A percentile compares a stretch with the other conserved stretches of the same genome.
Evolutionary conservation across 2,329 filamentous ascomycete genomes (phyloP).

Genomic region (Coniochaeta hoffmannii): DNA sequence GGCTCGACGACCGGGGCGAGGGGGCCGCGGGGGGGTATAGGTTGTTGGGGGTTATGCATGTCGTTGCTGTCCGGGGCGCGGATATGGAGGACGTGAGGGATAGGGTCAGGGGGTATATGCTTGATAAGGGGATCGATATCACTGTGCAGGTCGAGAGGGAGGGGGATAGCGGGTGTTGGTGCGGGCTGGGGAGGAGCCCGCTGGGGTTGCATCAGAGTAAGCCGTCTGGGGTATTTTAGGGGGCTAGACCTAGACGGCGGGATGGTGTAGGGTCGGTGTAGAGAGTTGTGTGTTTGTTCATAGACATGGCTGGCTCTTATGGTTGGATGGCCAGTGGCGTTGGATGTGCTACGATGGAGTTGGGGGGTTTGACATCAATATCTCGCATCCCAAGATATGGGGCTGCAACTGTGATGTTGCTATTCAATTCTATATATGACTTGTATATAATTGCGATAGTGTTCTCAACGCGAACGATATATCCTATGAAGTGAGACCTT

Average conservation of each 20-base stretch:
- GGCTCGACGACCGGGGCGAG: slow-evolving; percentile 66
- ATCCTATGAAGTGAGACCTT: too few species aligned
- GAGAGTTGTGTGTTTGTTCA: neutral
- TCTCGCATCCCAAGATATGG: too few species aligned
- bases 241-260: neutral
- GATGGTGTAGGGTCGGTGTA: neutral
- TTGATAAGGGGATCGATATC: slow-evolving; percentile 66
- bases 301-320: neutral
- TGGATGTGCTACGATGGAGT: neutral
- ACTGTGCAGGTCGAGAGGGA: slow-evolving; percentile 85
- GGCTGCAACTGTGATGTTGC: too few species aligned
- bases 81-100: slow-evolving; percentile 78
- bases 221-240: neutral
- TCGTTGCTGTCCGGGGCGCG: slow-evolving; percentile 64
- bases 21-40: slow-evolving; percentile 35
- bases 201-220: neutral
- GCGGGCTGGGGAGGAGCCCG: slow-evolving; percentile 33
- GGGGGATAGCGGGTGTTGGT: slow-evolving; percentile 62
- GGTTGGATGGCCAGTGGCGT: neutral
- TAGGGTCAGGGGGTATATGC: slow-evolving; percentile 65
- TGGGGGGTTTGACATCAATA: too few species aligned
- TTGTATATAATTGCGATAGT: slow-evolving; percentile 1
- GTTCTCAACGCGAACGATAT: neutral
- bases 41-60: slow-evolving; percentile 78
- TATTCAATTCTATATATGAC: neutral